Evolutionary conservation across 306 rosid genomes (phyloP), one percentile per base, ranked within the genome.

Genomic region (Fagus sylvatica): DNA sequence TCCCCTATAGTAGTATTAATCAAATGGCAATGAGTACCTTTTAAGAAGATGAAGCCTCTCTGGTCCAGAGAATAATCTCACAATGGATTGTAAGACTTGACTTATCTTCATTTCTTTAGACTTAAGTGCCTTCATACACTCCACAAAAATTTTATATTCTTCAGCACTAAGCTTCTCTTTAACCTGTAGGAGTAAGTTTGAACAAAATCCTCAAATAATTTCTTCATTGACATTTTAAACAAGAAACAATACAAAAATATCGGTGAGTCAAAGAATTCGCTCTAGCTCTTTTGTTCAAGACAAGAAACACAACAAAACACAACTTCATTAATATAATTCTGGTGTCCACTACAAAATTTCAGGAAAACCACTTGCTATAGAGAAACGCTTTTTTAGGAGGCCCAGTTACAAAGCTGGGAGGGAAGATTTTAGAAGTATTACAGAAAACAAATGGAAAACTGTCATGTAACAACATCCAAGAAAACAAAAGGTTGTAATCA

Each of bases 121-220:
- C 84, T 92, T 92, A 8, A 94, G 91, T 53, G 97, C 97, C 83
- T 91, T 92, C 97, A 94, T 92, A 74, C 78, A 88, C 74, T 84
- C 84, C 74, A 92, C 97, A 78, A 92, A 94, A 75, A 89, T 92
- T 74, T 75, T 77, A 81, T 94, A 94, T 78, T 94, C 97, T 7
- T 85, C 69, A 51, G 87, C 72, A 85, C 87, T 87, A 55, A 92
- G 97, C 81, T 89, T 90, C 78, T 87, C 97, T 74, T 84, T 85
- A 65, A 92, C 98, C 98, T 94, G 89, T 13, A 82, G 72, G 57
- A 75, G 80, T 61, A 70, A 48, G 61, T 68, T 49, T 51, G 76
- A 83, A 77, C 68, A 72, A 71, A 71, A 78, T 53, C 70, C 65
- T 40, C 28, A 79, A 39, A 65, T 43, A 75, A 78, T 70, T 69